A percentile compares a stretch with the other conserved stretches of the same genome.
These are phyloP conservation scores for Scutellaria minor DNA, from an alignment of 257 asterid species.

Conservation along the genomic window DNA sequence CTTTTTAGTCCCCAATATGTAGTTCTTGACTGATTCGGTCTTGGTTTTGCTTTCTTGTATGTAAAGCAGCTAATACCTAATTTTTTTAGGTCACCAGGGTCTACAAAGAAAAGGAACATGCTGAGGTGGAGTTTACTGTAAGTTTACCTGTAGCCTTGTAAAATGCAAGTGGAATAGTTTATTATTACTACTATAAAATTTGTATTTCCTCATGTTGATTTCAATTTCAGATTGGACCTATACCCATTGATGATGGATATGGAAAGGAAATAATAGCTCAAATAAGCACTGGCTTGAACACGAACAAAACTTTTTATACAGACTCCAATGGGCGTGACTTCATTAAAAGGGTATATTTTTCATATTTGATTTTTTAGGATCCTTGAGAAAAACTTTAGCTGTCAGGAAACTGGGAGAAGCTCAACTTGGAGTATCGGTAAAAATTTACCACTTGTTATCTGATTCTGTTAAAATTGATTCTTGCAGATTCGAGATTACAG, in stretches of 20 bases:
- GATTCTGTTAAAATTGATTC: constrained; percentile 30
- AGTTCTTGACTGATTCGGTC: constrained; percentile 21
- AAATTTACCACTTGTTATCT: constrained; percentile 22
- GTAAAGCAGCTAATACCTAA: constrained; percentile 38
- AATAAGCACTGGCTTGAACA: constrained; percentile 62
- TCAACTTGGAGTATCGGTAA: neutral
- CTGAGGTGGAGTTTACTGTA: constrained; percentile 66
- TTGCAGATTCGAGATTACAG: constrained; percentile 67
- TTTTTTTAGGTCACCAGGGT: constrained; percentile 63
- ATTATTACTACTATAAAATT: constrained; percentile 12
- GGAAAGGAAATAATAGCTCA: constrained; percentile 78
- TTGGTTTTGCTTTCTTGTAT: constrained; percentile 19
- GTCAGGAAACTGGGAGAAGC: constrained; percentile 9
- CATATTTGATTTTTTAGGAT: constrained; percentile 20
- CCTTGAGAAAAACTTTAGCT: constrained; percentile 12
- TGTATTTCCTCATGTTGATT: constrained; percentile 30
- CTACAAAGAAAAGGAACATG: constrained; percentile 65
- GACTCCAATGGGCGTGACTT: constrained; percentile 91
- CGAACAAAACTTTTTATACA: constrained; percentile 73
- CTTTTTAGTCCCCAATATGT: neutral
- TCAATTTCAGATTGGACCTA: constrained; percentile 60
- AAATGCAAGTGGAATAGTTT: constrained; percentile 23
- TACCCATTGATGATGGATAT: constrained; percentile 67
- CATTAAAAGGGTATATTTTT: constrained; percentile 63
- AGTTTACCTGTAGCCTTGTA: constrained; percentile 36